Conservation (phyloP, 139 green algal species). For the Yamagishiella unicocca region DNA sequence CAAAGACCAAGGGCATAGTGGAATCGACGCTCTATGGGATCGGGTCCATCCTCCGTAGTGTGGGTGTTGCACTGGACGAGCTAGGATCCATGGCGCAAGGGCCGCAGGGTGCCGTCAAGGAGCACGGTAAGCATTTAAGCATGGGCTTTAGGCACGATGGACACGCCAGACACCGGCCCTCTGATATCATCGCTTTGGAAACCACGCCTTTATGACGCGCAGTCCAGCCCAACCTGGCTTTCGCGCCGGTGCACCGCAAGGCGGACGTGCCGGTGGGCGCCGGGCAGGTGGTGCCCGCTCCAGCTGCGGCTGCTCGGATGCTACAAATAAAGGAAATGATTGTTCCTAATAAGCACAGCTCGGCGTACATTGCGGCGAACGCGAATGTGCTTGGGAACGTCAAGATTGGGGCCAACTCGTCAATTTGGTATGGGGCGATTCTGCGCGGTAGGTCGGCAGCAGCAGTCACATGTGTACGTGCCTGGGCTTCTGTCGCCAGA, state of each 20-base stretch:
- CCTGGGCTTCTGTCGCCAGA: too few relatives aligned
- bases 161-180: too few relatives aligned
- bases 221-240: constrained; percentile 72
- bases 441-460: constrained; percentile 78
- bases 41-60: constrained; percentile 49
- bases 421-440: constrained; percentile 94
- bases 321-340: constrained; percentile 50
- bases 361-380: constrained; percentile 90
- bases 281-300: constrained; percentile 30
- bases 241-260: constrained; percentile 57
- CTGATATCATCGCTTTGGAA: too few relatives aligned
- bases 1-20: constrained; percentile 45
- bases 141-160: too few relatives aligned
- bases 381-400: constrained; percentile 95
- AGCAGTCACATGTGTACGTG: too few relatives aligned
- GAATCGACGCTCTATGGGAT: constrained; percentile 59
- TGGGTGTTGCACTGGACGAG: constrained; percentile 61
- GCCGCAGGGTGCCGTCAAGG: constrained; percentile 44
- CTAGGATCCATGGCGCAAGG: constrained; percentile 63
- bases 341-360: constrained; percentile 69
- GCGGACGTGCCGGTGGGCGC: constrained; percentile 28
- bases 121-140: constrained; percentile 52
- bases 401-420: constrained; percentile 80
- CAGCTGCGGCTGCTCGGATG: background rate
- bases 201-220: background rate